Conservation (phyloP, 257 asterid species). For the Haberlea rhodopensis region DNA sequence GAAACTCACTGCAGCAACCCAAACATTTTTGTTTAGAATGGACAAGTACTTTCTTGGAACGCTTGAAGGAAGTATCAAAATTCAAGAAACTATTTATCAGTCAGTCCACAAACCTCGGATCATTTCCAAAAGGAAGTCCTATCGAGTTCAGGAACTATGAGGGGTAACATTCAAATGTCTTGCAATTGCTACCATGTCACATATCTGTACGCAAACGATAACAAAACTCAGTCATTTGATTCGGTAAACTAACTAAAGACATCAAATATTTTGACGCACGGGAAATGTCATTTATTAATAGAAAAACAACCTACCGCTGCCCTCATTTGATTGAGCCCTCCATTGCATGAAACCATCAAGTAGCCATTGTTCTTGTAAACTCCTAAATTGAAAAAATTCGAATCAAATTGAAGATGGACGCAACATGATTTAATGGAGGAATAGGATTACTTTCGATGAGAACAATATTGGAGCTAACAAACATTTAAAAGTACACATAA, state of each 20-base stretch:
- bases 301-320: constrained; percentile 67
- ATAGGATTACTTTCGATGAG: not conserved
- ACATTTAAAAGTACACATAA: not conserved
- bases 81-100: not conserved
- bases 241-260: not conserved
- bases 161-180: constrained; percentile 85
- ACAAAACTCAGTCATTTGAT: constrained; percentile 4
- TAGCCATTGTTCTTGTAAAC: constrained; percentile 95
- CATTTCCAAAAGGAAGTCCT: constrained; percentile 97
- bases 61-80: constrained; percentile 3
- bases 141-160: constrained; percentile 95
- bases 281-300: constrained; percentile 9
- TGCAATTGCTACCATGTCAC: constrained; percentile 98
- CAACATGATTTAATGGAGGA: not conserved
- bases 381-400: constrained; percentile 43
- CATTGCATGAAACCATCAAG: constrained; percentile 94
- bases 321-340: constrained; percentile 98
- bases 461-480: not conserved
- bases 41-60: constrained; percentile 9
- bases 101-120: constrained; percentile 66
- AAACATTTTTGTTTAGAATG: constrained; percentile 14
- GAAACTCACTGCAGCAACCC: constrained; percentile 67
- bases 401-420: constrained; percentile 21
- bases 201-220: constrained; percentile 51
- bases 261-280: not conserved